Evolutionary conservation across 139 green algal species (phyloP), one percentile per base, ranked within the genome.

Genomic region (Auxenochlorella protothecoides): DNA sequence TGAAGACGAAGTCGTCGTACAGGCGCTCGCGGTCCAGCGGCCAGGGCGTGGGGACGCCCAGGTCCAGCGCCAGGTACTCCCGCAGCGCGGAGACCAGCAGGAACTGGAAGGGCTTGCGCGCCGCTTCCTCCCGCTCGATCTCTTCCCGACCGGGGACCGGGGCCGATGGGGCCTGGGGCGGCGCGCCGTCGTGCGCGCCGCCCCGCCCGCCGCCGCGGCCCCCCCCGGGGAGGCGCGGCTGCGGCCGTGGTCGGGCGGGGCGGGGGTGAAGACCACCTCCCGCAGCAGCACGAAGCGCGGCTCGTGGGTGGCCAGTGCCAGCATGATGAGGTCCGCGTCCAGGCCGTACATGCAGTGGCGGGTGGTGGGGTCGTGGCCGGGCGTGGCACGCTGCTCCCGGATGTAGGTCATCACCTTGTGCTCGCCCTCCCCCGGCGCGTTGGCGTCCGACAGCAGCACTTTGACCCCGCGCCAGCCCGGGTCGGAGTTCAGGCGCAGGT

Each of bases 271-370:
- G n/a, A 69, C 65, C 8, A 69, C 86, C 85, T 94, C 89, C 8
- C 91, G 75, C 68, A 98, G 85, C 59, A 98, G 96, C 59, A 68
- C 75, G 70, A 96, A 97, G 70, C 90, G 84, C 9, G 92, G 85
- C 81, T 97, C 92, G 73, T 97, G 92, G 3, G 92, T 95, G 68
- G 92, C 90, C 55, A 97, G 80, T 16, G 85, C 88, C 54, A 99
- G 81, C 92, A 98, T 98, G 87, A 99, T 99, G 7, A 99, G 88
- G 81, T 99, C 95, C 4, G 95, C 95, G 68, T 99, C 95, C 78
- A 99, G 85, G 55, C 95, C 95, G 76, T 99, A 99, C 74, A 99
- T 78, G 75, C 88, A 91, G 85, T 99, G 94, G 9, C 77, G 60
- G 2, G 76, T 85, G 76, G 89, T 89, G 65, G 94, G 85, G 80